Evolutionary conservation across 805 yeast species (phyloP).

Genomic region (Ogataea parapolymorpha): DNA sequence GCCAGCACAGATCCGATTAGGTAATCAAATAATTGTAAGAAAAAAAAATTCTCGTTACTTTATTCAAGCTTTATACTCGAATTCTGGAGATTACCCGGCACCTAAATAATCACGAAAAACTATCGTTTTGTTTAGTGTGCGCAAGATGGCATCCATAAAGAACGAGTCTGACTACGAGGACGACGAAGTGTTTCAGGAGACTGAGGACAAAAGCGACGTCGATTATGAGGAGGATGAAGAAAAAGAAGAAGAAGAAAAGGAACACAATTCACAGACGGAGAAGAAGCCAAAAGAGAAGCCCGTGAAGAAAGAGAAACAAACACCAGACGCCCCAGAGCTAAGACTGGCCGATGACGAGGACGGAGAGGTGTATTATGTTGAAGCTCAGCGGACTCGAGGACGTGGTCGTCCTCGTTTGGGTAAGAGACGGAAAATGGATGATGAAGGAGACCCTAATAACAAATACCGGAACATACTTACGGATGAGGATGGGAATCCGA

Average conservation of each 20-base stretch:
- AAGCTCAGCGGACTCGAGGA: slow-evolving; percentile 25
- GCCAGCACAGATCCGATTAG: slow-evolving; percentile 7
- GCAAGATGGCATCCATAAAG: slow-evolving; percentile 5
- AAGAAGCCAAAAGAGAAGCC: slow-evolving; percentile 19
- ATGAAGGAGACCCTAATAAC: slow-evolving; percentile 30
- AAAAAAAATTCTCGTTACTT: slow-evolving; percentile 1
- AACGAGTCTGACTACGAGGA: slow-evolving; percentile 15
- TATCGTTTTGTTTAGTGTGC: slow-evolving; percentile 17
- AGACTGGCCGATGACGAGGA: slow-evolving; percentile 24
- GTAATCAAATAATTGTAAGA: slow-evolving; percentile 10
- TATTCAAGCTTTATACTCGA: neutral
- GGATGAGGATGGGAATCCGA: slow-evolving; percentile 68
- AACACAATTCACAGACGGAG: slow-evolving; percentile 13
- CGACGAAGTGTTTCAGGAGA: slow-evolving; percentile 19
- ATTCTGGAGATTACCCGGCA: slow-evolving; percentile 6
- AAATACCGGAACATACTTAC: slow-evolving; percentile 24
- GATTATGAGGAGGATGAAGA: slow-evolving; percentile 24
- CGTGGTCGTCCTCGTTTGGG: slow-evolving; percentile 31
- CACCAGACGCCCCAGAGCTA: slow-evolving; percentile 3
- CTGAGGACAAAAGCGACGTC: slow-evolving; percentile 22
- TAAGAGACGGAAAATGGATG: slow-evolving; percentile 28
- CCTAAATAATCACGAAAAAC: slow-evolving; percentile 15
- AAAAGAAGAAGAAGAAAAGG: slow-evolving; percentile 24
- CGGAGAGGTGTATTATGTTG: slow-evolving; percentile 20
- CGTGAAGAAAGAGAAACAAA: slow-evolving; percentile 8